phyloP scores from a whole-genome alignment of 176 grass and related monocot species.

The Ensete glaucum region DNA sequence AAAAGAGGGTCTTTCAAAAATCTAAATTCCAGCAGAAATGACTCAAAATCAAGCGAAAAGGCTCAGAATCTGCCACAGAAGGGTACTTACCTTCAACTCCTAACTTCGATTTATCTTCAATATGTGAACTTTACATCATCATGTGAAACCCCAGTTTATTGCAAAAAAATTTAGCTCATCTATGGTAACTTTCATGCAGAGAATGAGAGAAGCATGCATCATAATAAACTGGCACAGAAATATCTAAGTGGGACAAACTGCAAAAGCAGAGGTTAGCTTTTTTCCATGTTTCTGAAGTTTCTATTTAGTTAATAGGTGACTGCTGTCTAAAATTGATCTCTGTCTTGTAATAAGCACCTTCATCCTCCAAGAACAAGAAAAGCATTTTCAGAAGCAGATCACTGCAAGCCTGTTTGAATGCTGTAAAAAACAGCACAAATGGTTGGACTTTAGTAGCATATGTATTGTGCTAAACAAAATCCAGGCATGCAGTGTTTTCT shows the following conservation, averaged over 20 bases:
- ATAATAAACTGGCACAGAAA: constrained; percentile 1
- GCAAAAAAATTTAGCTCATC: background rate
- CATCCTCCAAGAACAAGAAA: constrained; percentile 4
- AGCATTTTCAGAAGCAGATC: background rate
- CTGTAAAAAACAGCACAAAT: background rate
- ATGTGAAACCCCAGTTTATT: background rate
- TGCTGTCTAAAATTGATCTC: background rate
- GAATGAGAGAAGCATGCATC: background rate
- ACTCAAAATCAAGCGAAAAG: constrained; percentile 7
- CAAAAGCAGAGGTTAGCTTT: background rate
- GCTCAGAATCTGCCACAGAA: constrained; percentile 9
- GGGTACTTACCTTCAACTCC: background rate
- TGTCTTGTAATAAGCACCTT: background rate
- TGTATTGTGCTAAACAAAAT: no score
- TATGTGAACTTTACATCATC: background rate
- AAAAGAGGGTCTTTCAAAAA: constrained; percentile 22
- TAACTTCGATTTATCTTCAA: background rate
- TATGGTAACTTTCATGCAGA: constrained; percentile 9
- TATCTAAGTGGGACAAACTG: constrained; percentile 1
- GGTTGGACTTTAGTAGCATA: background rate
- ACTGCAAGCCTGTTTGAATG: background rate
- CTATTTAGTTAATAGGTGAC: background rate
- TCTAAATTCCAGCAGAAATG: background rate
- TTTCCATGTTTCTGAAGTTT: background rate
- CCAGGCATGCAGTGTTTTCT: background rate